Percentiles rank a stretch among this genome's conserved stretches.
These are phyloP conservation scores for Sanghuangporus weigelae DNA, from an alignment of 1,284 basidiomycete genomes.

Conservation along the genomic window DNA sequence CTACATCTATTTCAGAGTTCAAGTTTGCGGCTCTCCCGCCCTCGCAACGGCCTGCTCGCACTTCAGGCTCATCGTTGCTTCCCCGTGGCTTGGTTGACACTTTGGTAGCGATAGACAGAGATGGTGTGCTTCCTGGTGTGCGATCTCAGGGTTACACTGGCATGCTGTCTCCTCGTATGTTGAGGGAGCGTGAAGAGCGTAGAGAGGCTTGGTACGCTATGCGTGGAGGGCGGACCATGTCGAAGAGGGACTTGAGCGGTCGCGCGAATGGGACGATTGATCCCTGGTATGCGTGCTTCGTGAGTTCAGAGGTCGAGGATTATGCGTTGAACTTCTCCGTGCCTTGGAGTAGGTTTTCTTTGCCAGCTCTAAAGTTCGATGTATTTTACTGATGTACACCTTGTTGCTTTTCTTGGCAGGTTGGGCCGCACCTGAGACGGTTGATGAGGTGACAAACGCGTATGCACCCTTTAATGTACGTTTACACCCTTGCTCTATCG, in stretches of 20 bases:
- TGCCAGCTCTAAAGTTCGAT: not conserved
- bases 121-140: slow-evolving; percentile 50
- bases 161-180: slow-evolving; percentile 24
- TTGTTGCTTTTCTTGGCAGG: slow-evolving; percentile 48
- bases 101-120: not conserved
- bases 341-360: slow-evolving; percentile 53
- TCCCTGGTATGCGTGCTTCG: slow-evolving; percentile 54
- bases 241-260: slow-evolving; percentile 41
- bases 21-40: not conserved
- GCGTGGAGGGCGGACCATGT: slow-evolving; percentile 5
- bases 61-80: not conserved
- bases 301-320: slow-evolving; percentile 48
- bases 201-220: slow-evolving; percentile 1
- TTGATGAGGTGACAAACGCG: slow-evolving; percentile 3
- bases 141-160: slow-evolving; percentile 64
- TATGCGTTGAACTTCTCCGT: slow-evolving; percentile 59
- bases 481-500: not conserved
- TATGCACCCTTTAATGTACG: slow-evolving; percentile 1
- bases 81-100: not conserved
- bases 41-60: not conserved
- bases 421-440: slow-evolving; percentile 29
- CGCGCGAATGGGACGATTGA: slow-evolving; percentile 48
- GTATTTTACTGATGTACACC: slow-evolving; percentile 44
- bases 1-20: not conserved
- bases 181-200: slow-evolving; percentile 16